A percentile compares a stretch with the other conserved stretches of the same genome.
phyloP scores from a whole-genome alignment of 2,329 filamentous ascomycete genomes.

The Nakataea oryzae region DNA sequence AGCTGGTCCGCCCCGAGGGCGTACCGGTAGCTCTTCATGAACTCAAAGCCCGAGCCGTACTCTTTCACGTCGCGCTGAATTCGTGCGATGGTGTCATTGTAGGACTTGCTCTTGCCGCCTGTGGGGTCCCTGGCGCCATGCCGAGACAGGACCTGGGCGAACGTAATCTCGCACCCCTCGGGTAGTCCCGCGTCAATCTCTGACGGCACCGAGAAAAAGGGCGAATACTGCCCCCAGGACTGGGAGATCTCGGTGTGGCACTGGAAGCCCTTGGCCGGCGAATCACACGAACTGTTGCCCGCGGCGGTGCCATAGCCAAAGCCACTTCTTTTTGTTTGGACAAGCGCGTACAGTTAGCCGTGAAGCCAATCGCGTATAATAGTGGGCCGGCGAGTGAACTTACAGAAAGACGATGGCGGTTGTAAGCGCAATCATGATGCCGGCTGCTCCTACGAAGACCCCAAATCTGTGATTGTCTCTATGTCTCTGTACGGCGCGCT shows the following conservation, averaged over 20 bases:
- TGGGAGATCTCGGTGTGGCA: constrained; percentile 53
- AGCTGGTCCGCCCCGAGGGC: constrained; percentile 40
- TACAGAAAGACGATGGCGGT: not conserved
- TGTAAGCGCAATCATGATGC: not conserved
- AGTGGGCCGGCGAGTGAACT: no score
- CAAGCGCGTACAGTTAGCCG: not conserved
- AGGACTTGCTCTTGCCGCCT: constrained; percentile 49
- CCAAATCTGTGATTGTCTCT: not conserved
- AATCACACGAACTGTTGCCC: constrained; percentile 32
- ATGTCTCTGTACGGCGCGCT: not conserved
- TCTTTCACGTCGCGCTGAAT: constrained; percentile 48
- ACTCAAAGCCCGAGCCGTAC: constrained; percentile 56
- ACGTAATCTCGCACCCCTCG: constrained; percentile 60
- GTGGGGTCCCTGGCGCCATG: constrained; percentile 83
- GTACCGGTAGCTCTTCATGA: constrained; percentile 64
- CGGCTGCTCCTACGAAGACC: not conserved
- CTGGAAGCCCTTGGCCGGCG: constrained; percentile 45
- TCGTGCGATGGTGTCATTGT: constrained; percentile 51
- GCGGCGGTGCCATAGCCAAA: not conserved
- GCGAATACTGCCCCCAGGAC: constrained; percentile 80
- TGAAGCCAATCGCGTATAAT: no score
- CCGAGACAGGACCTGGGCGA: constrained; percentile 71
- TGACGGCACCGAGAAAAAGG: constrained; percentile 68
- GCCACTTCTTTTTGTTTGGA: not conserved
- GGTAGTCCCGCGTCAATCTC: constrained; percentile 52